Conservation (phyloP, 352 stramenopile genomes). For the Globisporangium okanoganense region DNA sequence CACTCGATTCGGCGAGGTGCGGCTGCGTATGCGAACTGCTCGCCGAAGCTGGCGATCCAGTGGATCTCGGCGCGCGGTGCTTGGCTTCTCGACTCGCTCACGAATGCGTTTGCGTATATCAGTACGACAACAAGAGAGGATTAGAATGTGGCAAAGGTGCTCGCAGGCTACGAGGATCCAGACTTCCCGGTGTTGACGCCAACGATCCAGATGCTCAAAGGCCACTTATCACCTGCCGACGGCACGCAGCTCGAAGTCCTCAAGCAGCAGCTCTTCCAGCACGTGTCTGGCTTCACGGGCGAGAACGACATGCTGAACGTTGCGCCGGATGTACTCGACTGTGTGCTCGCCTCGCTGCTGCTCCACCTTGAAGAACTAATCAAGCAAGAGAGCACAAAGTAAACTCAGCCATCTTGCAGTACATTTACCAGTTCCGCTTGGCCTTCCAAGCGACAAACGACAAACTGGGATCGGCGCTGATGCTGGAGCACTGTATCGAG, state of each 20-base stretch:
- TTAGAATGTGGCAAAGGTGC: not conserved
- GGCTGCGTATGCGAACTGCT: not conserved
- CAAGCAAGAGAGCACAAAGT: not conserved
- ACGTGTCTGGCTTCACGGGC: not conserved
- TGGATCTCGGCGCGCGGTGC: constrained; percentile 10
- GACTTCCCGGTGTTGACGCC: not conserved
- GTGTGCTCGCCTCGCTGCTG: not conserved
- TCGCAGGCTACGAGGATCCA: not conserved
- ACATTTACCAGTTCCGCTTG: not conserved
- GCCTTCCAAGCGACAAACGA: not conserved
- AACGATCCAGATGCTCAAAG: not conserved
- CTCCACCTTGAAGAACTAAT: not conserved
- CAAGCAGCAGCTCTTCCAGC: not conserved
- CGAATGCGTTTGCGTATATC: constrained; percentile 9
- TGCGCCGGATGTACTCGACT: not conserved
- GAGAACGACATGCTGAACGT: not conserved
- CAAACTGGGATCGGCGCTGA: not conserved
- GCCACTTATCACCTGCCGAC: not conserved
- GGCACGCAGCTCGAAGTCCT: not conserved
- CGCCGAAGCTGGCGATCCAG: constrained; percentile 1
- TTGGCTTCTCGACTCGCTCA: constrained; percentile 8
- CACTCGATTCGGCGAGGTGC: not conserved
- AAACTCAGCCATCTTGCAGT: not conserved
- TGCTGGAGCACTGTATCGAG: not conserved
- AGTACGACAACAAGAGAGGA: constrained; percentile 7